Conservation (phyloP, 2,329 filamentous ascomycete genomes). For the Hypomyces rosellus region DNA sequence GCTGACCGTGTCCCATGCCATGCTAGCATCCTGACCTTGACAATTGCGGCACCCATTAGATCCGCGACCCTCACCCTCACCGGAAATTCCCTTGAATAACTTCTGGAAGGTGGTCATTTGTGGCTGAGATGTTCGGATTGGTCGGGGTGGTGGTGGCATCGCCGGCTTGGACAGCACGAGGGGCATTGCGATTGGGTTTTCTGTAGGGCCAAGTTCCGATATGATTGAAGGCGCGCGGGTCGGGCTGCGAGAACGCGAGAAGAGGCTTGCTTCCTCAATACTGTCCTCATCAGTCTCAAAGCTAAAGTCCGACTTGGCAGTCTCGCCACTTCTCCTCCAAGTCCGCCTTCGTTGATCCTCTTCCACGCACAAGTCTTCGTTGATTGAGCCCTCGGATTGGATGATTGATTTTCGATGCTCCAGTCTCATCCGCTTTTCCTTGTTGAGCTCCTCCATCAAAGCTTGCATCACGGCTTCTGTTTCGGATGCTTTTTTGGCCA, state of each 20-base stretch:
- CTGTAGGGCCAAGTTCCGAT: constrained; percentile 23
- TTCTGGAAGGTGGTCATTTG: constrained; percentile 34
- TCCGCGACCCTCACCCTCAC: constrained; percentile 19
- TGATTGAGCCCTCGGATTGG: constrained; percentile 36
- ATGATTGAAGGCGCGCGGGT: constrained; percentile 37
- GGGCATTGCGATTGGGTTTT: constrained; percentile 2
- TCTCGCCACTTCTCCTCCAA: constrained; percentile 39
- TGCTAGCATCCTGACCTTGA: constrained; percentile 49
- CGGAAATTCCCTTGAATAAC: constrained; percentile 36
- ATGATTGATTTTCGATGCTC: constrained; percentile 29
- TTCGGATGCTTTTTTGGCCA: constrained; percentile 47
- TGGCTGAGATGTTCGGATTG: constrained; percentile 31
- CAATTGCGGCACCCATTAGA: constrained; percentile 47
- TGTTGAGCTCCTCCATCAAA: constrained; percentile 44
- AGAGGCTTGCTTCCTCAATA: constrained; percentile 49
- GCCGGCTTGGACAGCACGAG: constrained; percentile 19
- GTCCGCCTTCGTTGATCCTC: constrained; percentile 39
- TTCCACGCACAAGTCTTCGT: constrained; percentile 49
- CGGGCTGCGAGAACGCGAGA: constrained; percentile 55
- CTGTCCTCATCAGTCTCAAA: constrained; percentile 49
- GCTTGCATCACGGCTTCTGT: constrained; percentile 46
- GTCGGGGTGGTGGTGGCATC: constrained; percentile 20
- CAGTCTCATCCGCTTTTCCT: constrained; percentile 42
- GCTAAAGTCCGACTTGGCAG: constrained; percentile 34
- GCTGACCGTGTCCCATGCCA: constrained; percentile 61